Percentiles rank a stretch among this genome's conserved stretches.
These are phyloP conservation scores for Mycena kentingensis DNA, from an alignment of 768 basidiomycete genomes.

Conservation along the genomic window DNA sequence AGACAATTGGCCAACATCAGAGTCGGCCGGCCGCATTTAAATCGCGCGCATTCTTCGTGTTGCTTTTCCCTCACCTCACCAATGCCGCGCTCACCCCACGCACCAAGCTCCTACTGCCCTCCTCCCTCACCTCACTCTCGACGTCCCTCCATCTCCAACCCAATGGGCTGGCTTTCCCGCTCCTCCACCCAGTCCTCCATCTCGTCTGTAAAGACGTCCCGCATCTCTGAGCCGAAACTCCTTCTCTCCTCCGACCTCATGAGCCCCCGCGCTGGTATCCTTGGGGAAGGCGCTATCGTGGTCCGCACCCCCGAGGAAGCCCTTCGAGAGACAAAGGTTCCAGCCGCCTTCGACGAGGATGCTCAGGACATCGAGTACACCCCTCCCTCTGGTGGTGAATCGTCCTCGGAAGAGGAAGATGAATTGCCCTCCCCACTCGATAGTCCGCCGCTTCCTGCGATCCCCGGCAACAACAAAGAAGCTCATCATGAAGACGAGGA, in stretches of 20 bases:
- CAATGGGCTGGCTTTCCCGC: conserved; percentile 57
- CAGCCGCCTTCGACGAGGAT: conserved; percentile 37
- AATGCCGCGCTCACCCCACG: conserved; percentile 22
- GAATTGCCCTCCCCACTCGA: conserved; percentile 35
- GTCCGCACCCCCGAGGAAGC: conserved; percentile 84
- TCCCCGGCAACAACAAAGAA: conserved; percentile 35
- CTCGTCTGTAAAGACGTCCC: conserved; percentile 30
- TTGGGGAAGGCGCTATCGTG: conserved; percentile 74
- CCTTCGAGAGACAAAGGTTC: conserved; percentile 51
- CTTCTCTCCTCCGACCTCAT: conserved; percentile 42
- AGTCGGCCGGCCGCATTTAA: too few species aligned
- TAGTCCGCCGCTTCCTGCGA: conserved; percentile 60
- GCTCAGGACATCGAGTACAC: conserved; percentile 5
- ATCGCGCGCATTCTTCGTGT: too few species aligned
- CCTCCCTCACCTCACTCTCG: conserved; percentile 30
- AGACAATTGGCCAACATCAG: too few species aligned
- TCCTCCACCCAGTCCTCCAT: conserved; percentile 35
- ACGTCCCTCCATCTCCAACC: conserved; percentile 43
- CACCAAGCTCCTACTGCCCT: conserved; percentile 24
- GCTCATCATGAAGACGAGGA: conserved; percentile 3
- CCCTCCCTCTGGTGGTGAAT: conserved; percentile 11
- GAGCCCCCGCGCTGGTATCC: conserved; percentile 47
- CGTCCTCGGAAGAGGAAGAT: conserved; percentile 21
- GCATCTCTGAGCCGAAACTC: conserved; percentile 47
- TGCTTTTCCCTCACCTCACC: conserved; percentile 25